Evolutionary conservation across 2,329 filamentous ascomycete species (phyloP).

Genomic region (Periconia macrospinosa): DNA sequence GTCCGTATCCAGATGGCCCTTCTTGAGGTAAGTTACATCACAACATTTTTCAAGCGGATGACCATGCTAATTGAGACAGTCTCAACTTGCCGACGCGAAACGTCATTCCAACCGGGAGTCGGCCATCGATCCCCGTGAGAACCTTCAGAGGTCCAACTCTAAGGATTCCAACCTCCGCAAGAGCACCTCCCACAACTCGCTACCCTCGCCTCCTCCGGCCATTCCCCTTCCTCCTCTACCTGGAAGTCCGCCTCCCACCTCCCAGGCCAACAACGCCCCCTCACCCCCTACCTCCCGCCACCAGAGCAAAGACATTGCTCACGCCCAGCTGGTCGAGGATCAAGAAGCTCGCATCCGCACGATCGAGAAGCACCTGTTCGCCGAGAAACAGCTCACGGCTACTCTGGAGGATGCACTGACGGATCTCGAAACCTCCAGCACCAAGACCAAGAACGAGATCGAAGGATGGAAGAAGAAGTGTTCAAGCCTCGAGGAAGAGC

Average conservation of each 20-base stretch:
- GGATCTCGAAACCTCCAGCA: slow-evolving; percentile 88
- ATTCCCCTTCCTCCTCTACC: slow-evolving; percentile 95
- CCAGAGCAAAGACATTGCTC: slow-evolving; percentile 77
- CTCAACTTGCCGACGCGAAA: slow-evolving; percentile 63
- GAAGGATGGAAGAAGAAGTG: slow-evolving; percentile 91
- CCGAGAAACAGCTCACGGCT: slow-evolving; percentile 93
- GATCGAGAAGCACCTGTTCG: slow-evolving; percentile 94
- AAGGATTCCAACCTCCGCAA: slow-evolving; percentile 76
- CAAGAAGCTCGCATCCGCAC: slow-evolving; percentile 93
- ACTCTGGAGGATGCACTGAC: slow-evolving; percentile 95
- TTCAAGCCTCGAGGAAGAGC: slow-evolving; percentile 70
- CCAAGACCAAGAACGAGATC: slow-evolving; percentile 87
- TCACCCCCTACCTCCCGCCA: slow-evolving; percentile 68
- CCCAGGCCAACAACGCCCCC: slow-evolving; percentile 55
- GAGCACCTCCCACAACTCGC: slow-evolving; percentile 76
- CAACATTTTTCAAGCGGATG: not conserved
- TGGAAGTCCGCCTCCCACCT: slow-evolving; percentile 43
- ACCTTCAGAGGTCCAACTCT: slow-evolving; percentile 59
- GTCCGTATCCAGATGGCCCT: slow-evolving; percentile 72
- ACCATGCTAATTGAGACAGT: slow-evolving; percentile 47
- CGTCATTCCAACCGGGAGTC: slow-evolving; percentile 51
- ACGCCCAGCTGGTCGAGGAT: slow-evolving; percentile 84
- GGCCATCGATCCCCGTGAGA: slow-evolving; percentile 47
- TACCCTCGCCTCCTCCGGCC: slow-evolving; percentile 91
- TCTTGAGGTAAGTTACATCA: slow-evolving; percentile 67